Base-by-base conservation (phyloP, 345 rosid genomes). In the Stellera chamaejasme region DNA sequence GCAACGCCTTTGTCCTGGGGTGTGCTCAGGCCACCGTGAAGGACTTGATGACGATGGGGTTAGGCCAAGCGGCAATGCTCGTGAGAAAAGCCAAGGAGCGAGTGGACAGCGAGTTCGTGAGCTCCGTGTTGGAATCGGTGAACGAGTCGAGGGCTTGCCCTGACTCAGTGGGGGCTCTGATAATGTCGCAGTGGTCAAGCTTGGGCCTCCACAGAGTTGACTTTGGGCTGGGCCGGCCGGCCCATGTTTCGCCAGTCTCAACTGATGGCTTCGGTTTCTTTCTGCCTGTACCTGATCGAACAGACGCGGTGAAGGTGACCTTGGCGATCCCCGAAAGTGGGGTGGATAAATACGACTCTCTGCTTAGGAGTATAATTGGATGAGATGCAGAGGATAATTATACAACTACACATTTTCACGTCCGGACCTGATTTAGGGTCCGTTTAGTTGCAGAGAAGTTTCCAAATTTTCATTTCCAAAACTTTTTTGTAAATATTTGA, bases 111-210 rank as follows among this genome's bases (percentile, higher is more conserved):
- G 90, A 75, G 58, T 60, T 71, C 66, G 90, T 82, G 15, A 78
- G 68, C 48, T 76, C 85, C 52, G 85, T 82, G 43, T 64, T 79
- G 2, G 81, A 79, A 57, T 67, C 76, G 16, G 91, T 87, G 75
- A 84, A 87, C 58, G 70, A 43, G 43, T 44, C 59, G 45, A 65
- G 67, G 50, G 79, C 83, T 28, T 27, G 86, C 68, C 83, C 88
- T 0, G 96, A 81, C 85, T 74, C 85, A 13, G 90, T 80, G 0
- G 93, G 90, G 1, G 88, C 81, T 0, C 59, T 90, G 75, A 77
- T 90, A 50, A 3, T 84, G 67, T 82, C 96, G 41, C 90, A 90
- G 50, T 90, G 97, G 97, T 90, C 97, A 61, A 81, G 81, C 42
- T 80, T 90, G 50, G 97, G 96, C 42, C 65, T 90, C 32, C 94